Conservation (phyloP, 2,329 filamentous ascomycete genomes). For the Fusarium kyushuense region DNA sequence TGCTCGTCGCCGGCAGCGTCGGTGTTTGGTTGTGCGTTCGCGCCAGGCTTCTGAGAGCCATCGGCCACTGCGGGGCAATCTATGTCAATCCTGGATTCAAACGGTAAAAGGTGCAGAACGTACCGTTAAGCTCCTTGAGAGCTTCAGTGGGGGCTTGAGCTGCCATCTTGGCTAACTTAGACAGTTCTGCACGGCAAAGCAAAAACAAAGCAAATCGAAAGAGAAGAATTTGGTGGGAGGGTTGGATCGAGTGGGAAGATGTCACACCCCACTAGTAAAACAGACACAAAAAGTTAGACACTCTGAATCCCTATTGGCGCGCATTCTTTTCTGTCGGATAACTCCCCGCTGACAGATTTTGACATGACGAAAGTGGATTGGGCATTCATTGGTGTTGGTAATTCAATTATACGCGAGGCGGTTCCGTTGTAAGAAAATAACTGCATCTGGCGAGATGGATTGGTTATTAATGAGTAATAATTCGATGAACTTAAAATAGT, state of each 20-base stretch:
- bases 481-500: background rate
- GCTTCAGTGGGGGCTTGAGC: slow-evolving; percentile 58
- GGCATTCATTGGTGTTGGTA: slow-evolving; percentile 9
- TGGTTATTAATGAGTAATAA: background rate
- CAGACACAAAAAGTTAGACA: slow-evolving; percentile 38
- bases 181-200: slow-evolving; percentile 22
- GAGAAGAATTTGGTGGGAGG: slow-evolving; percentile 42
- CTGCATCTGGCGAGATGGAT: background rate
- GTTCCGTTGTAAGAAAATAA: slow-evolving; percentile 7
- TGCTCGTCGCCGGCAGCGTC: slow-evolving; percentile 58
- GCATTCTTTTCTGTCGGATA: slow-evolving; percentile 11
- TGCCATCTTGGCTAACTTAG: slow-evolving; percentile 55
- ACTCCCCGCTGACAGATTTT: slow-evolving; percentile 43
- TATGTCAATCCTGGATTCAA: slow-evolving; percentile 18
- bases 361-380: slow-evolving; percentile 44
- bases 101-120: slow-evolving; percentile 6
- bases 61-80: slow-evolving; percentile 54
- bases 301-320: rapidly evolving
- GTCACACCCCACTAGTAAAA: slow-evolving; percentile 43
- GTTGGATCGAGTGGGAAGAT: slow-evolving; percentile 32
- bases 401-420: slow-evolving; percentile 23
- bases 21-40: slow-evolving; percentile 56
- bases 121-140: slow-evolving; percentile 60
- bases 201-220: slow-evolving; percentile 20
- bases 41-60: slow-evolving; percentile 55